Conservation (phyloP, 768 basidiomycete genomes). For the Auriscalpium orientale region DNA sequence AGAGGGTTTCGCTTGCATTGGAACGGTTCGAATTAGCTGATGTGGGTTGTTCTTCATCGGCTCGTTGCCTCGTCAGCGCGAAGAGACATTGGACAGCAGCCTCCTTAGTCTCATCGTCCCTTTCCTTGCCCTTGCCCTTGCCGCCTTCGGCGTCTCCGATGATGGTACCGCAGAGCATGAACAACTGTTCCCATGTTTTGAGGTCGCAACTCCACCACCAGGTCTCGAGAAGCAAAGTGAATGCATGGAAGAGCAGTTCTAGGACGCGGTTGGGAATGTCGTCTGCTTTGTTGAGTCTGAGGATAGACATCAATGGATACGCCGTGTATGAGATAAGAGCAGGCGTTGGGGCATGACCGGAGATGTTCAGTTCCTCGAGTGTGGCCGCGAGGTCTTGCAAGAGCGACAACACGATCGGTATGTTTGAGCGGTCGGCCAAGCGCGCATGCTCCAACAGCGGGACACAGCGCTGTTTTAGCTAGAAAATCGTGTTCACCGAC, state of each 20-base stretch:
- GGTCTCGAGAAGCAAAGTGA: conserved; percentile 52
- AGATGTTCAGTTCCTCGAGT: conserved; percentile 37
- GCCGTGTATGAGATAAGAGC: conserved; percentile 77
- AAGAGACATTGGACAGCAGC: conserved; percentile 65
- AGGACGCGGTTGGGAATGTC: conserved; percentile 74
- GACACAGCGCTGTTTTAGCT: conserved; percentile 72
- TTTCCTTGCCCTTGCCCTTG: conserved; percentile 58
- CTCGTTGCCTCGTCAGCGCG: conserved; percentile 51
- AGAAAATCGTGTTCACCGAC: not conserved
- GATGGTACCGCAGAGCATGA: conserved; percentile 64
- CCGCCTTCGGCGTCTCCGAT: conserved; percentile 51
- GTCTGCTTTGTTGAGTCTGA: conserved; percentile 64
- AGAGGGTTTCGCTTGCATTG: conserved; percentile 24
- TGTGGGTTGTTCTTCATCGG: conserved; percentile 30
- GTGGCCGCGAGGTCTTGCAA: conserved; percentile 45
- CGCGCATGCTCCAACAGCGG: conserved; percentile 67
- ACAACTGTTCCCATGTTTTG: conserved; percentile 76
- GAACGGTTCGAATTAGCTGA: conserved; percentile 9
- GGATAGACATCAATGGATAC: conserved; percentile 79
- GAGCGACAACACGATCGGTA: conserved; percentile 38
- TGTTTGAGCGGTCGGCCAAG: conserved; percentile 44
- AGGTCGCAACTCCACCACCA: conserved; percentile 85
- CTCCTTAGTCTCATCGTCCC: conserved; percentile 77
- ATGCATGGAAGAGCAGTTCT: conserved; percentile 58
- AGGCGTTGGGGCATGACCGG: conserved; percentile 35